Base-by-base conservation (phyloP, 2,329 filamentous ascomycete genomes). In the Penicillium oxalicum region DNA sequence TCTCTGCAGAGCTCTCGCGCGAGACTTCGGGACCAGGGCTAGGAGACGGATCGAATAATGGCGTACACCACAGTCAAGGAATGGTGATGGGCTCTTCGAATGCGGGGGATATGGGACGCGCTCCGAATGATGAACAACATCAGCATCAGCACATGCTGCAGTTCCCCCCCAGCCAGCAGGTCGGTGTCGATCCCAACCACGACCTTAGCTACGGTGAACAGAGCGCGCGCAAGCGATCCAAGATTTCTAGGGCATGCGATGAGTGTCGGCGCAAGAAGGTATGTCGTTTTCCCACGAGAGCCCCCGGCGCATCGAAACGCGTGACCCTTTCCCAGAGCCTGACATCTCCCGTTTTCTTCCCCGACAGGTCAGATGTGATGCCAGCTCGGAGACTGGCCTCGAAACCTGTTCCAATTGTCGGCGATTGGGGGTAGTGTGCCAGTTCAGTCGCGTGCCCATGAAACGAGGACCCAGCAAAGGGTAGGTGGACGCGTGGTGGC, bases 391-490 rank as follows among this genome's bases (percentile, higher is more conserved):
- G 64, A 78, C 79, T 5, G 84, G 82, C 12, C 81, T 86, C 13
- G 80, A 83, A 50, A 83, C 86, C 5, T 95, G 90, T 62, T 87
- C 86, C 2, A 91, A 88, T 61, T 95, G 90, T 66, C 82, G 83
- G 47, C 81, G 88, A 45, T 84, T 87, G 6, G 80, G 80, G n/a
- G 80, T 83, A n/a, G 74, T 76, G 24, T 95, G 90, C 69, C 78
- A 90, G 18, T 95, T 95, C 64, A 94, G 87, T 67, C 81, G 90
- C 44, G 84, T 93, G 46, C 89, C 88, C 1, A 88, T 93, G 77
- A 95, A 93, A 69, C 79, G 88, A 52, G 89, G 90, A 1, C 89
- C 90, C 2, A 93, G 86, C 64, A 95, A 95, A 78, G 90, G 90
- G 78, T 88, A 77, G 60, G 56, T 54, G 9, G 45, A 47, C 38